Base-by-base conservation (phyloP, 2,329 filamentous ascomycete genomes). In the Exophiala phaeomuriformis region DNA sequence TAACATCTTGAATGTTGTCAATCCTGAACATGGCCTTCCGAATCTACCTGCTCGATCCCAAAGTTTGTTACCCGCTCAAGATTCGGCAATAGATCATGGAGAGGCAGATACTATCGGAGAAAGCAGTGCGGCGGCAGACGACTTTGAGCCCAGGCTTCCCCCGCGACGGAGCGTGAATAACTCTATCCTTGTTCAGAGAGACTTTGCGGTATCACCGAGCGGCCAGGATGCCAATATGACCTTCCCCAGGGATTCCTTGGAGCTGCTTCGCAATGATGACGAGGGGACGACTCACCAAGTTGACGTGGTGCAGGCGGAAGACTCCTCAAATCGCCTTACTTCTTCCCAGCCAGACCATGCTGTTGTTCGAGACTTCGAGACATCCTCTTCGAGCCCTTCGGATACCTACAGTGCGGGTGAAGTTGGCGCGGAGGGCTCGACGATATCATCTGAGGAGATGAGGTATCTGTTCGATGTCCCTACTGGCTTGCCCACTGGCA, bases 1-100 rank as follows among this genome's bases (percentile, higher is more conserved):
- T 53, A 68, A 68, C 55, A 65, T 64, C 30, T 59, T 63, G 19
- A 64, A 66, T 5, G 63, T 41, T 29, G 49, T 45, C 7, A 54
- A 28, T 30, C 35, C 44, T 47, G 48, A 30, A 1, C 32, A 45
- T n/a, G 54, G 53, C 6, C 49, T 53, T 37, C 57, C 61, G 5
- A n/a, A 29, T 41, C n/a, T 49, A 9, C 53, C 51, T 30, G 30
- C 40, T 4, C 52, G 59, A 49, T 55, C 59, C 12, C 52, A 57
- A 41, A 62, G 57, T 19, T 35, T 60, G 27, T 47, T 30, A 29
- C 29, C 30, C 19, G 28, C 40, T 47, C 27, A 33, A n/a, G 49
- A 44, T n/a, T 33, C 12, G 10, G 12, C 29, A 12, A 32, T 27
- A 19, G 45, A 54, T 19, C 32, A 39, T 3, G 30, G 37, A 12